Evolutionary conservation across 2,329 filamentous ascomycete species (phyloP).

Genomic region (Didymella keratinophila): DNA sequence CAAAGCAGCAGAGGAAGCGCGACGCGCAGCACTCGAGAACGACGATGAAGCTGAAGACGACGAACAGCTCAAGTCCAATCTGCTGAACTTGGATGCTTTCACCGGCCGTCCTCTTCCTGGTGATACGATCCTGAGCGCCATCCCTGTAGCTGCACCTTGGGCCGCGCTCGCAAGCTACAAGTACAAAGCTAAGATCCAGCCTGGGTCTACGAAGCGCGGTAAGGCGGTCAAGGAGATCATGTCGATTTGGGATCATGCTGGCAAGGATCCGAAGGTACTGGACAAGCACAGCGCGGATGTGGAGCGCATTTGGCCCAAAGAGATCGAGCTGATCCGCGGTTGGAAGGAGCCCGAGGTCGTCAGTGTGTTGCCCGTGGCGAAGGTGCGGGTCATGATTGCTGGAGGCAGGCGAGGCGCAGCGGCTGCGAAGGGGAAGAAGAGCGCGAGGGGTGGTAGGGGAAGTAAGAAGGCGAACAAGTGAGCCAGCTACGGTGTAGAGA

Average conservation of each 20-base stretch:
- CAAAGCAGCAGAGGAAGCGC: slow-evolving; percentile 76
- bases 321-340: slow-evolving; percentile 82
- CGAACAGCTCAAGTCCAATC: slow-evolving; percentile 56
- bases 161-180: slow-evolving; percentile 74
- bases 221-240: slow-evolving; percentile 92
- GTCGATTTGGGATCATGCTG: slow-evolving; percentile 77
- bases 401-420: slow-evolving; percentile 41
- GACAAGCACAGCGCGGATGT: slow-evolving; percentile 60
- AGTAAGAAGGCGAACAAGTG: slow-evolving; percentile 33
- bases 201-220: slow-evolving; percentile 88
- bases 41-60: slow-evolving; percentile 65
- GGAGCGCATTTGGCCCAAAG: slow-evolving; percentile 83
- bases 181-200: slow-evolving; percentile 95
- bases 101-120: slow-evolving; percentile 80
- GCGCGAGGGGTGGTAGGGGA: slow-evolving; percentile 41
- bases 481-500: too few relatives aligned
- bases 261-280: slow-evolving; percentile 56
- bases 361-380: slow-evolving; percentile 80
- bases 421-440: slow-evolving; percentile 41
- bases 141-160: slow-evolving; percentile 71
- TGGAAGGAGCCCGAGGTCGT: slow-evolving; percentile 84
- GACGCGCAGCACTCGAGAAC: slow-evolving; percentile 55
- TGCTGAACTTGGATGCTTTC: slow-evolving; percentile 68
- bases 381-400: slow-evolving; percentile 79
- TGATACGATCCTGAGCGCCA: slow-evolving; percentile 77